Percentiles rank a stretch among this genome's conserved stretches.
phyloP scores from a whole-genome alignment of 176 grass and related monocot species.

The Olyra latifolia region DNA sequence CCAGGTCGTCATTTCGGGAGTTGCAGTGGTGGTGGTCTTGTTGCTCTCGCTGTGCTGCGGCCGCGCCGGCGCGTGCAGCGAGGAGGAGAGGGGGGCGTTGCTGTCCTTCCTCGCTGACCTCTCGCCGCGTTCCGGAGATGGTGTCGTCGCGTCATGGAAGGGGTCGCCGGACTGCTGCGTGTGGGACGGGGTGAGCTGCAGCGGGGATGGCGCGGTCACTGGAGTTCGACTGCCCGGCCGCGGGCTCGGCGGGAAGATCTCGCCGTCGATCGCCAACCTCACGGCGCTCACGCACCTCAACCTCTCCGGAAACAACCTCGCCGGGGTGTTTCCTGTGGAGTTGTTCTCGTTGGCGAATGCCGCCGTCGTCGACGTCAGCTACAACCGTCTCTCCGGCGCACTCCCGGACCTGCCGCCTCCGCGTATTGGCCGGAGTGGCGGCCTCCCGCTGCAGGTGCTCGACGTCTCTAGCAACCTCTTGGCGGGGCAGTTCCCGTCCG shows the following conservation, averaged over 20 bases:
- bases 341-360: slow-evolving; percentile 25
- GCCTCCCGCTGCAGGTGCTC: slow-evolving; percentile 29
- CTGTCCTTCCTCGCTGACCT: slow-evolving; percentile 40
- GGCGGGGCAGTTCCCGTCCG: slow-evolving; percentile 35
- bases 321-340: slow-evolving; percentile 25
- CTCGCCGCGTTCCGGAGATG: neutral
- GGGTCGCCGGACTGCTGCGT: slow-evolving; percentile 46
- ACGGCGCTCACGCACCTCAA: slow-evolving; percentile 40
- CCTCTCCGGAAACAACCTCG: slow-evolving; percentile 49
- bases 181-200: slow-evolving; percentile 54
- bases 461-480: slow-evolving; percentile 54
- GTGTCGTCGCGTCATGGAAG: slow-evolving; percentile 30
- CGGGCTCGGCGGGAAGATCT: slow-evolving; percentile 45
- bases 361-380: slow-evolving; percentile 46
- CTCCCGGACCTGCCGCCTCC: slow-evolving; percentile 11
- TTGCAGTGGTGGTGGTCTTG: neutral
- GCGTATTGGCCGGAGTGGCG: neutral
- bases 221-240: slow-evolving; percentile 31
- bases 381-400: slow-evolving; percentile 39
- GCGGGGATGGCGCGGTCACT: slow-evolving; percentile 4
- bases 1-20: neutral
- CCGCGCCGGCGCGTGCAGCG: slow-evolving; percentile 27
- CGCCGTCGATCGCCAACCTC: slow-evolving; percentile 42
- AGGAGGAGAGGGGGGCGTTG: slow-evolving; percentile 39
- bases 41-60: neutral